Evolutionary conservation across 2,329 filamentous ascomycete species (phyloP).

Genomic region (Periglandula ipomoeae): DNA sequence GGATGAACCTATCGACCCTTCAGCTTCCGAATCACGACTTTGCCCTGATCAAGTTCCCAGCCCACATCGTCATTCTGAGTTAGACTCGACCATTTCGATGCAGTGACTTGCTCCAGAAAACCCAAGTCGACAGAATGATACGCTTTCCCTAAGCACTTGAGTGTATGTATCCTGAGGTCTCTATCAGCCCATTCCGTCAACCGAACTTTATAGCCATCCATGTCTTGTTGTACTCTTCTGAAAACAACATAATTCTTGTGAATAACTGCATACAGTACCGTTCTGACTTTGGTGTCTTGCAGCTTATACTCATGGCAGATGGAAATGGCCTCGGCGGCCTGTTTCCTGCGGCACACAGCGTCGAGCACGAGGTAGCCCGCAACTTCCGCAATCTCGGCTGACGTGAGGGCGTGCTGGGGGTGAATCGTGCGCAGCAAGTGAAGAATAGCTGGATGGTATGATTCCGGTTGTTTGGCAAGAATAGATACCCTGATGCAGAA

Average conservation of each 20-base stretch:
- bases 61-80: slow-evolving; percentile 63
- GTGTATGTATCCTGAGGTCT: slow-evolving; percentile 61
- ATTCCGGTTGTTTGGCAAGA: slow-evolving; percentile 71
- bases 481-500: slow-evolving; percentile 84
- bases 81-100: slow-evolving; percentile 64
- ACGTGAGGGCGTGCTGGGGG: slow-evolving; percentile 54
- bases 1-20: slow-evolving; percentile 27
- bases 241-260: slow-evolving; percentile 79
- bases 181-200: slow-evolving; percentile 76
- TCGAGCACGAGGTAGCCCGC: slow-evolving; percentile 77
- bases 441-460: slow-evolving; percentile 80
- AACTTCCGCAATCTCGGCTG: slow-evolving; percentile 69
- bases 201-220: slow-evolving; percentile 71
- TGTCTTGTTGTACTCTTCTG: slow-evolving; percentile 57
- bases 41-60: slow-evolving; percentile 69
- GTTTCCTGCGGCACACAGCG: slow-evolving; percentile 71
- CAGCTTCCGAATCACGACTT: slow-evolving; percentile 63
- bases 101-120: slow-evolving; percentile 62
- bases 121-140: slow-evolving; percentile 65
- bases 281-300: slow-evolving; percentile 58
- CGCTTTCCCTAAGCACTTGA: slow-evolving; percentile 78
- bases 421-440: slow-evolving; percentile 70
- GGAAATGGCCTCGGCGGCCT: slow-evolving; percentile 64
- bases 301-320: slow-evolving; percentile 54
- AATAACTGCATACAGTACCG: slow-evolving; percentile 59